Conservation (phyloP, 257 asterid genomes). For the Ballota nigra region DNA sequence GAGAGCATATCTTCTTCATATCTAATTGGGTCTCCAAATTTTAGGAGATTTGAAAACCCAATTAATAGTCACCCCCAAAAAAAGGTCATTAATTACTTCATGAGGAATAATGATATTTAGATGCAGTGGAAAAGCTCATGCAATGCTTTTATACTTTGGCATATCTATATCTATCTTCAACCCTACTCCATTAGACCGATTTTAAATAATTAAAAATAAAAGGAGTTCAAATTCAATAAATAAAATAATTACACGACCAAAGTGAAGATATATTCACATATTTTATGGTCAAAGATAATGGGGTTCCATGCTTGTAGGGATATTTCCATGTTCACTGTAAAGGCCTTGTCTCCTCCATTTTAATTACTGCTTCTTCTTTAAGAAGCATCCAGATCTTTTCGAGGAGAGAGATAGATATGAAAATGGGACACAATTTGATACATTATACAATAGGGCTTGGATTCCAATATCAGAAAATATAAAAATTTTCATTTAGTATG, state of each 20-base stretch:
- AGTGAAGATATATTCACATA: not conserved
- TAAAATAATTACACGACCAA: not conserved
- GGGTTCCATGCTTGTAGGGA: conserved; percentile 55
- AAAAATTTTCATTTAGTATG: no score
- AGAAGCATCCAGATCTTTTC: not conserved
- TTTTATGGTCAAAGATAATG: conserved; percentile 19
- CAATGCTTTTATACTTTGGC: not conserved
- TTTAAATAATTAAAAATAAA: not conserved
- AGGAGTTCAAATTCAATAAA: not conserved
- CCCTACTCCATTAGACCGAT: conserved; percentile 26
- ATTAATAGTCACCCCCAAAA: not conserved
- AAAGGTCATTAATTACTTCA: not conserved
- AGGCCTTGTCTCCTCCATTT: conserved; percentile 26
- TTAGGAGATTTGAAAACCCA: not conserved
- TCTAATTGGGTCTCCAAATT: not conserved
- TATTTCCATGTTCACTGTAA: conserved; percentile 42
- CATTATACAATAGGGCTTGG: no score
- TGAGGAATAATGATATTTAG: not conserved
- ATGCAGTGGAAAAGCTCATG: not conserved
- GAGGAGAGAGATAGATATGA: no score
- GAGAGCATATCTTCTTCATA: not conserved
- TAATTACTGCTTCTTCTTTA: not conserved
- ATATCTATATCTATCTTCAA: conserved; percentile 27
- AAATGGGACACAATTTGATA: no score
- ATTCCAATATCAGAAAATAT: no score